Conservation (phyloP, 495 filamentous ascomycete species). For the Eremomyces bilateralis region DNA sequence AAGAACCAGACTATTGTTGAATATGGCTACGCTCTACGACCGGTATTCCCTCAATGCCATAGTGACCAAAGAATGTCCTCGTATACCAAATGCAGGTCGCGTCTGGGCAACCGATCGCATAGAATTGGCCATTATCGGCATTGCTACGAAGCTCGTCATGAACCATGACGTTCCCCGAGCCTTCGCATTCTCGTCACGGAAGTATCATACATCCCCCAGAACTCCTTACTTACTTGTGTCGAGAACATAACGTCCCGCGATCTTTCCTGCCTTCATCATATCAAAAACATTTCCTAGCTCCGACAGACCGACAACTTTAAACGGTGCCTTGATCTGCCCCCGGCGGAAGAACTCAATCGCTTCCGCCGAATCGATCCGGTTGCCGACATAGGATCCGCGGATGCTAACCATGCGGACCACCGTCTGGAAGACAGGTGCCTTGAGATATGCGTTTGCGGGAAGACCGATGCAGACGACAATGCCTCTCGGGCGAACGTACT, state of each 20-base stretch:
- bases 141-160: no score
- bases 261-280: conserved; percentile 32
- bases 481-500: conserved; percentile 61
- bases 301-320: conserved; percentile 58
- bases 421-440: conserved; percentile 66
- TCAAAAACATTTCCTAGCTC: conserved; percentile 55
- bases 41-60: no score
- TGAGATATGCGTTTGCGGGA: conserved; percentile 53
- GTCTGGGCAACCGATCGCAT: no score
- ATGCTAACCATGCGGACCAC: conserved; percentile 81
- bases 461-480: conserved; percentile 69
- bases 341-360: conserved; percentile 72
- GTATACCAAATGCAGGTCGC: no score
- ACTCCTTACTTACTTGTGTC: conserved; percentile 36
- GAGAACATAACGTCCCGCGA: conserved; percentile 75
- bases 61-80: no score
- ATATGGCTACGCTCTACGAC: no score
- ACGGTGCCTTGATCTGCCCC: conserved; percentile 68
- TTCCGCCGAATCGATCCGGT: conserved; percentile 63
- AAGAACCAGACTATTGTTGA: no score
- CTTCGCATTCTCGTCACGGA: no score
- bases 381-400: conserved; percentile 84
- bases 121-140: no score
- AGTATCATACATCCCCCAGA: no score
- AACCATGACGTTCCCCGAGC: no score